phyloP scores from a whole-genome alignment of 2,329 filamentous ascomycete species.

The Epichloe elymi region DNA sequence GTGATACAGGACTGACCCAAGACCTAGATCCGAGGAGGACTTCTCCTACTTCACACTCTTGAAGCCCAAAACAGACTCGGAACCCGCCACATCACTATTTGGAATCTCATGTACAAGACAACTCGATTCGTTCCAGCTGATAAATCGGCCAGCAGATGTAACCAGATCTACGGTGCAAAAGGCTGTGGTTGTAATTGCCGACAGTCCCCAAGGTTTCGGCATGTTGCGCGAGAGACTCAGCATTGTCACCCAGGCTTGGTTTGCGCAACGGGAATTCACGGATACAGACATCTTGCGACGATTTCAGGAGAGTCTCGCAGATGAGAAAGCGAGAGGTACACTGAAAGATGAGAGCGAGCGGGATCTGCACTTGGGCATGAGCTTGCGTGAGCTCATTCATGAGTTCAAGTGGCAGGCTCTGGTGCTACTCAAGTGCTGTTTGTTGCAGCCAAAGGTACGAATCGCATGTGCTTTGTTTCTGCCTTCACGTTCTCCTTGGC shows the following conservation, averaged over 20 bases:
- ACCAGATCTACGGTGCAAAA: slow-evolving; percentile 98
- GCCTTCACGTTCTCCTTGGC: not conserved
- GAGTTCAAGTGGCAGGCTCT: slow-evolving; percentile 93
- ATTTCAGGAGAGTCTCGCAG: slow-evolving; percentile 79
- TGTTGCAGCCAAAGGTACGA: slow-evolving; percentile 82
- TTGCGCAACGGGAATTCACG: slow-evolving; percentile 83
- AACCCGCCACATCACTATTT: slow-evolving; percentile 70
- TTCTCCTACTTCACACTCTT: slow-evolving; percentile 97
- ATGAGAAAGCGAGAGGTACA: slow-evolving; percentile 45
- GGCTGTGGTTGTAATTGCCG: slow-evolving; percentile 88
- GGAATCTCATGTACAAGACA: slow-evolving; percentile 93
- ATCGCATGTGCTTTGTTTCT: not conserved
- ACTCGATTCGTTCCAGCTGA: slow-evolving; percentile 64
- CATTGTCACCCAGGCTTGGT: slow-evolving; percentile 91
- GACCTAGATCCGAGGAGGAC: slow-evolving; percentile 66
- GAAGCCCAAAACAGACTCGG: slow-evolving; percentile 39
- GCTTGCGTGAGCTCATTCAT: slow-evolving; percentile 78
- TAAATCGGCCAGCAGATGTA: slow-evolving; percentile 72
- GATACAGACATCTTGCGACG: slow-evolving; percentile 80
- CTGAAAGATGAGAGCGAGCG: slow-evolving; percentile 56
- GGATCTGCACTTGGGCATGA: slow-evolving; percentile 81
- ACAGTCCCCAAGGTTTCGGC: slow-evolving; percentile 80
- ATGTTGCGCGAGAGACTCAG: slow-evolving; percentile 81
- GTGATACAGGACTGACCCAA: not conserved
- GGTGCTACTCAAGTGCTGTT: slow-evolving; percentile 82